A percentile compares a stretch with the other conserved stretches of the same genome.
These are phyloP conservation scores for Coleophoma crateriformis DNA, from an alignment of 2,329 filamentous ascomycete genomes.

Conservation along the genomic window DNA sequence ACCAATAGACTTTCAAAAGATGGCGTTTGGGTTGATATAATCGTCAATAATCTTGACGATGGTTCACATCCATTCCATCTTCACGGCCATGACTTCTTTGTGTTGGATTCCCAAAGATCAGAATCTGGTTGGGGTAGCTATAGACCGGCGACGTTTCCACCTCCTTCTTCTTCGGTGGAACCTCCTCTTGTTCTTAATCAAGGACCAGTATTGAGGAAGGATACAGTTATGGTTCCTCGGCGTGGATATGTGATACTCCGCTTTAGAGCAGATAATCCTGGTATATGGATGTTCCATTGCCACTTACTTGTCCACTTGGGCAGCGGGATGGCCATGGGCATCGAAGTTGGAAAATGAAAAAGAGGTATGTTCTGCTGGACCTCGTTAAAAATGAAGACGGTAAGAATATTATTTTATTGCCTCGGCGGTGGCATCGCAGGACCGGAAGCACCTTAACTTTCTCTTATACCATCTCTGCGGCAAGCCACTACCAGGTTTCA, in stretches of 20 bases:
- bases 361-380: no score
- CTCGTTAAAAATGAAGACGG: no score
- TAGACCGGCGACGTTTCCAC: constrained; percentile 21
- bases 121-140: constrained; percentile 15
- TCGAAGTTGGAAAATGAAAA: constrained; percentile 7
- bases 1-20: neutral
- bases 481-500: no score
- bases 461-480: no score
- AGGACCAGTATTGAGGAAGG: constrained; percentile 15
- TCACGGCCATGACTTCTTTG: constrained; percentile 16
- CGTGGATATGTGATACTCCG: constrained; percentile 29
- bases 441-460: no score
- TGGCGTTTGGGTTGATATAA: constrained; percentile 35
- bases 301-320: constrained; percentile 32
- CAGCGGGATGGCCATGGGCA: constrained; percentile 35
- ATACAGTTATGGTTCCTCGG: constrained; percentile 28
- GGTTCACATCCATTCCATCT: constrained; percentile 43
- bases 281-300: constrained; percentile 33
- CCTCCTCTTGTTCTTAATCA: constrained; percentile 5
- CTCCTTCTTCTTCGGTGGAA: no score
- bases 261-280: constrained; percentile 29
- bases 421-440: no score
- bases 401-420: no score
- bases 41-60: constrained; percentile 45
- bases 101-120: constrained; percentile 7